Conservation (phyloP, 495 filamentous ascomycete species). For the Chlorociboria aeruginascens region DNA sequence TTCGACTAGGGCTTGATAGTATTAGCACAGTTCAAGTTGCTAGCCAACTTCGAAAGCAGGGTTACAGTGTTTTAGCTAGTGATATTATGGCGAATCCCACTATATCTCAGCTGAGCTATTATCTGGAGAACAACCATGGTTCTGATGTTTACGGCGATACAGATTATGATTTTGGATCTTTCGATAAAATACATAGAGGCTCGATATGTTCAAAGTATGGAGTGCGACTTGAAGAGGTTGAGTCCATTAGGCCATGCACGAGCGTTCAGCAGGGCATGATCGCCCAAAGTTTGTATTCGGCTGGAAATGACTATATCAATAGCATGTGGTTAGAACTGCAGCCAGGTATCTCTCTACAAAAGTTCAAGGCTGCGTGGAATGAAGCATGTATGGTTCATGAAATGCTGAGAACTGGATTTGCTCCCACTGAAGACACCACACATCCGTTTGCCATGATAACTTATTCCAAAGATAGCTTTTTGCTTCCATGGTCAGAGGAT, state of each 20-base stretch:
- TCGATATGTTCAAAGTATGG: constrained; percentile 19
- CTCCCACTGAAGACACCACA: constrained; percentile 11
- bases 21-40: constrained; percentile 76
- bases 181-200: constrained; percentile 29
- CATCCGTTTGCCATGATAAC: constrained; percentile 45
- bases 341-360: not conserved
- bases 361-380: constrained; percentile 13
- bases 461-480: constrained; percentile 23
- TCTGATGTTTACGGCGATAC: not conserved
- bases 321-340: constrained; percentile 35
- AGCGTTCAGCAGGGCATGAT: constrained; percentile 52
- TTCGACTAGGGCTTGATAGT: constrained; percentile 77
- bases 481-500: constrained; percentile 28
- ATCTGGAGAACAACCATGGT: constrained; percentile 11
- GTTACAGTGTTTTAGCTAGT: constrained; percentile 41
- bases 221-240: constrained; percentile 17
- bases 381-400: constrained; percentile 5
- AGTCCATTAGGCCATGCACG: constrained; percentile 50
- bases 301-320: constrained; percentile 51
- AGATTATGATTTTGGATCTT: constrained; percentile 23
- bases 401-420: constrained; percentile 18
- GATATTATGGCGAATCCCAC: constrained; percentile 58
- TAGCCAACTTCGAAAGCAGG: constrained; percentile 44
- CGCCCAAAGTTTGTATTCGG: constrained; percentile 42
- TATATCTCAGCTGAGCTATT: constrained; percentile 30